These are phyloP conservation scores for Wickerhamiella infanticola DNA, from an alignment of 1,139 yeast species.

Conservation along the genomic window DNA sequence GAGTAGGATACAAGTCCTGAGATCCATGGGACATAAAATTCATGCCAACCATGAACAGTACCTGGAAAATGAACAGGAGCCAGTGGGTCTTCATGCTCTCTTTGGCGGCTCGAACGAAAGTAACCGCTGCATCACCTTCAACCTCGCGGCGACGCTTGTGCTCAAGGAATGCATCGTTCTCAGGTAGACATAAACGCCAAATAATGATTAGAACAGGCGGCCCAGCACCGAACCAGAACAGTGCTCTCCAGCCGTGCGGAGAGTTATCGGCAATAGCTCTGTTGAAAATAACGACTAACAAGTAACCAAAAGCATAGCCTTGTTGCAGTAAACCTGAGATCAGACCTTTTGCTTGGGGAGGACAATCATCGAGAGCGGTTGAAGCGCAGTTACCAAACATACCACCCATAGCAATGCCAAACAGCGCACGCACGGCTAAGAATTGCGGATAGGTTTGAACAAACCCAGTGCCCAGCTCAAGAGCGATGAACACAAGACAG, in stretches of 20 bases:
- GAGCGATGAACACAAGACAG: conserved; percentile 35
- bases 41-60: conserved; percentile 46
- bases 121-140: conserved; percentile 15
- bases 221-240: conserved; percentile 71
- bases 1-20: conserved; percentile 58
- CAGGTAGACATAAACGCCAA: conserved; percentile 43
- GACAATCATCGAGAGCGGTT: conserved; percentile 54
- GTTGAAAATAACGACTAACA: conserved; percentile 47
- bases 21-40: conserved; percentile 62
- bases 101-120: conserved; percentile 13
- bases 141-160: conserved; percentile 16
- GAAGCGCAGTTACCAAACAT: conserved; percentile 54
- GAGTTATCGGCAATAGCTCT: conserved; percentile 42
- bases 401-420: conserved; percentile 60
- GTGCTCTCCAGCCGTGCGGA: conserved; percentile 51
- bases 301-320: conserved; percentile 58
- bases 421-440: conserved; percentile 51
- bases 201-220: conserved; percentile 41
- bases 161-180: conserved; percentile 39
- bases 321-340: conserved; percentile 55
- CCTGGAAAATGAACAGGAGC: conserved; percentile 33
- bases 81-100: conserved; percentile 22
- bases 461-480: conserved; percentile 63
- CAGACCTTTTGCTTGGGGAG: conserved; percentile 45
- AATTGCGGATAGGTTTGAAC: conserved; percentile 48